phyloP scores from a whole-genome alignment of 2,329 filamentous ascomycete genomes.

The Tolypocladium cylindrosporum region DNA sequence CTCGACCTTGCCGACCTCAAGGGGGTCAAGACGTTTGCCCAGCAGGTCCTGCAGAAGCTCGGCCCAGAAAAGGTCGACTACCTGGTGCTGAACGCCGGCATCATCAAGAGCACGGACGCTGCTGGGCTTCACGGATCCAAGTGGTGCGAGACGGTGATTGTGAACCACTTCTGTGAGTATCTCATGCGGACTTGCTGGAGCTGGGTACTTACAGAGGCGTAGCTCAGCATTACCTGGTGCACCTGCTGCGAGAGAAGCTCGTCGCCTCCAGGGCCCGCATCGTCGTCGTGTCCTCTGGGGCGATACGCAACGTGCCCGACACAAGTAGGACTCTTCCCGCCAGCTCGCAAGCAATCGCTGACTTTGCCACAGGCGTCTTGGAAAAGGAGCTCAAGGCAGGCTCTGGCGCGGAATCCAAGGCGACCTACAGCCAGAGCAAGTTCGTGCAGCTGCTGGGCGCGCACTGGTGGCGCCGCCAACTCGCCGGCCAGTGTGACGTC shows the following conservation, averaged over 20 bases:
- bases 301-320: conserved; percentile 29
- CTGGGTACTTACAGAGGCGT: not conserved
- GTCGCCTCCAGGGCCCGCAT: conserved; percentile 34
- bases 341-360: conserved; percentile 2
- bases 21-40: conserved; percentile 35
- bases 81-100: conserved; percentile 38
- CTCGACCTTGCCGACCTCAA: conserved; percentile 36
- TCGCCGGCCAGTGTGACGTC: conserved; percentile 31
- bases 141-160: conserved; percentile 40
- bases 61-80: conserved; percentile 34
- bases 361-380: conserved; percentile 17
- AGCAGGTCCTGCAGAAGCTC: conserved; percentile 29
- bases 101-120: conserved; percentile 23
- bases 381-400: conserved; percentile 28
- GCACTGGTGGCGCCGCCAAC: conserved; percentile 46
- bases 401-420: conserved; percentile 18
- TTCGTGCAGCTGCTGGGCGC: conserved; percentile 40
- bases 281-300: conserved; percentile 41
- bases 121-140: conserved; percentile 29
- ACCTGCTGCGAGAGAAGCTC: conserved; percentile 37
- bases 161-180: conserved; percentile 40
- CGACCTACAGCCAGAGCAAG: conserved; percentile 34
- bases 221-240: conserved; percentile 45
- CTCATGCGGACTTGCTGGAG: not conserved
- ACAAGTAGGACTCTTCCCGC: conserved; percentile 16